Evolutionary conservation across 1,284 basidiomycete species (phyloP).

Genomic region (Neotropicomus parvogracilis): DNA sequence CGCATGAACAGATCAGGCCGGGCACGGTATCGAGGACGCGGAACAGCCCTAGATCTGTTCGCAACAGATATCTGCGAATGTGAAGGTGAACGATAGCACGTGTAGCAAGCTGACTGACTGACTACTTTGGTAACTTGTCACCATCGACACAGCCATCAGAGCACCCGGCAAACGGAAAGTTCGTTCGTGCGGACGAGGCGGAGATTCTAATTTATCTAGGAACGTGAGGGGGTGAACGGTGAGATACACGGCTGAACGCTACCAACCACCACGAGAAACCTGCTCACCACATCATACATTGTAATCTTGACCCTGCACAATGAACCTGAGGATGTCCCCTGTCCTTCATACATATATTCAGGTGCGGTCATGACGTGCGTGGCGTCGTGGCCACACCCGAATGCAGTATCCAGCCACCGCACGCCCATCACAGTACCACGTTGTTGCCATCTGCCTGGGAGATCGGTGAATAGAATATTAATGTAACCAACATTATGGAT

Average conservation of each 20-base stretch:
- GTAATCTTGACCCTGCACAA: no score
- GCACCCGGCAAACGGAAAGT: background rate
- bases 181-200: conserved; percentile 6
- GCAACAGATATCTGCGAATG: background rate
- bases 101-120: background rate
- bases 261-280: background rate
- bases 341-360: no score
- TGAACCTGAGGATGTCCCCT: no score
- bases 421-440: background rate
- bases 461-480: background rate
- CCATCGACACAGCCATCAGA: background rate
- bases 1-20: no score
- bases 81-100: background rate
- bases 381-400: background rate
- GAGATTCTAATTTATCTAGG: background rate
- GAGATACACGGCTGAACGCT: background rate
- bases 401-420: background rate
- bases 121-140: background rate
- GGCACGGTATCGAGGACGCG: no score
- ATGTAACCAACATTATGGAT: background rate
- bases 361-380: no score
- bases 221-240: background rate
- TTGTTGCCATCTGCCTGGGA: background rate
- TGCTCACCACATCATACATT: no score
- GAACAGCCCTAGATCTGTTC: no score